Conservation (phyloP, 2,329 filamentous ascomycete genomes). For the Aspergillus pseudotamarii region DNA sequence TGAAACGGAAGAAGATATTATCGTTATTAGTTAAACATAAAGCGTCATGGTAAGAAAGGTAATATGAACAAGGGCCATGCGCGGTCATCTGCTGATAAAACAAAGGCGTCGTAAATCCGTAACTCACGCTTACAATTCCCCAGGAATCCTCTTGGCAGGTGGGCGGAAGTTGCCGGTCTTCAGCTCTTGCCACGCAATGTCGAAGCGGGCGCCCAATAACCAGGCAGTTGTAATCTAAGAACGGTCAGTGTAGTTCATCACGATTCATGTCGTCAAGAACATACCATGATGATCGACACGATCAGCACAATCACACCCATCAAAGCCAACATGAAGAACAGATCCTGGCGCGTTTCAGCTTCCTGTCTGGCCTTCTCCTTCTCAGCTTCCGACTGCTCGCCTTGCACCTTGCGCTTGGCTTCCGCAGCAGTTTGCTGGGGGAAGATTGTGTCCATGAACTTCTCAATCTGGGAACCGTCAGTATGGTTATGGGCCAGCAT, state of each 20-base stretch:
- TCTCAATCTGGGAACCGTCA: constrained; percentile 68
- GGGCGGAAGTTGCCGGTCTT: constrained; percentile 51
- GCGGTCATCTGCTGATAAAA: constrained; percentile 24
- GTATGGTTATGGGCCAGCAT: not conserved
- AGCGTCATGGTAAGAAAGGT: constrained; percentile 27
- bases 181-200: constrained; percentile 65
- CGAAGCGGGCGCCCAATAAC: constrained; percentile 80
- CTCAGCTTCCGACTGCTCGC: constrained; percentile 61
- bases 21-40: constrained; percentile 37
- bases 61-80: constrained; percentile 31
- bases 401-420: constrained; percentile 47
- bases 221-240: constrained; percentile 74
- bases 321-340: constrained; percentile 67
- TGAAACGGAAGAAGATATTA: constrained; percentile 15
- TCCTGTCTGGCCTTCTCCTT: constrained; percentile 53
- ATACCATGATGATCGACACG: constrained; percentile 79
- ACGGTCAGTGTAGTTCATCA: not conserved
- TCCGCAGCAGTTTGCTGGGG: constrained; percentile 75
- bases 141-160: constrained; percentile 29
- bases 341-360: constrained; percentile 56
- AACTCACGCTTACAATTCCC: constrained; percentile 43
- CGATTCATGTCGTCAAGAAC: constrained; percentile 30
- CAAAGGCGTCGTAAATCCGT: constrained; percentile 34
- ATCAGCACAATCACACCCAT: constrained; percentile 72
- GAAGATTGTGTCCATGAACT: constrained; percentile 93